Evolutionary conservation across 768 basidiomycete species (phyloP).

Genomic region (Postia placenta): DNA sequence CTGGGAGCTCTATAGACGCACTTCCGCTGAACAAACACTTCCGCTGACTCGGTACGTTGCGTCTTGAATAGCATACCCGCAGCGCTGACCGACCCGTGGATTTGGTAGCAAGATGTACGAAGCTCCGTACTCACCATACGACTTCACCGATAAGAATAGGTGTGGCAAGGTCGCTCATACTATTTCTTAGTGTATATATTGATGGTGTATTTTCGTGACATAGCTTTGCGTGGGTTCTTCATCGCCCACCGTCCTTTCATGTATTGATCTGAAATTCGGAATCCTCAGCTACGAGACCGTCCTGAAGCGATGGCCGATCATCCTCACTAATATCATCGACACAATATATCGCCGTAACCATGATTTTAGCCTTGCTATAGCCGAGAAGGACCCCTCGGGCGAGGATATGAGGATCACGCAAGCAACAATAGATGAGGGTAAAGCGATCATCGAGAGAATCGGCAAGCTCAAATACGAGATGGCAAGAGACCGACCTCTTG

Average conservation of each 20-base stretch:
- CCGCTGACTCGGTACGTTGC: too few species aligned
- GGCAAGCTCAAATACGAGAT: constrained; percentile 85
- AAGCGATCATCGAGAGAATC: constrained; percentile 64
- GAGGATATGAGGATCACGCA: constrained; percentile 23
- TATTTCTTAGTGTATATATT: neutral
- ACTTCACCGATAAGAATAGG: constrained; percentile 66
- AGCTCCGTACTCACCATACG: constrained; percentile 62
- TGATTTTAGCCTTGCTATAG: constrained; percentile 37
- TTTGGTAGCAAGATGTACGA: too few species aligned
- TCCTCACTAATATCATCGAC: constrained; percentile 77
- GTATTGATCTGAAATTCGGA: neutral
- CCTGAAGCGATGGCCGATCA: constrained; percentile 74
- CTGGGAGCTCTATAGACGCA: too few species aligned
- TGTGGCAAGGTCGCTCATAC: too few species aligned
- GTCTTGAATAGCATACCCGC: too few species aligned
- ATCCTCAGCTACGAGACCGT: constrained; percentile 72
- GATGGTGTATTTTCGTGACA: too few species aligned
- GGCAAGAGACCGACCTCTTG: constrained; percentile 64
- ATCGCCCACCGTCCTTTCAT: neutral
- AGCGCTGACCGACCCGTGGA: too few species aligned
- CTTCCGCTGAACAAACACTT: too few species aligned
- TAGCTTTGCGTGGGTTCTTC: constrained; percentile 60
- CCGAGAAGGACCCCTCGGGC: constrained; percentile 13
- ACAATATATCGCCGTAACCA: constrained; percentile 68
- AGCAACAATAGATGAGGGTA: constrained; percentile 65